Percentiles rank a stretch among this genome's conserved stretches.
Evolutionary conservation across 129 eudicot genomes (phyloP).

Genomic region (Pittosporum tobira): DNA sequence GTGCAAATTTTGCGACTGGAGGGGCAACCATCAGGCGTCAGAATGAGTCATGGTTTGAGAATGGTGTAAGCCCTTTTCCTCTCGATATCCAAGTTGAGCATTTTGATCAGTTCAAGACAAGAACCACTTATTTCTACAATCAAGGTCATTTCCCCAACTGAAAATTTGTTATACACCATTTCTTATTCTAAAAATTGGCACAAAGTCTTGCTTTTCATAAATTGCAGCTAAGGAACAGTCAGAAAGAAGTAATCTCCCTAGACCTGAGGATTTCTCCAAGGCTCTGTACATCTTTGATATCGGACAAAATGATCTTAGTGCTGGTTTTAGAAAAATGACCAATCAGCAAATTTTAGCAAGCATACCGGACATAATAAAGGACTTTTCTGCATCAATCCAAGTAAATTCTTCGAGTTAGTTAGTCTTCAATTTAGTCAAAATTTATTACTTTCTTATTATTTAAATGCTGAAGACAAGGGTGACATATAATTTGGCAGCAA

Average conservation of each 20-base stretch:
- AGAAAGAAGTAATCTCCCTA: constrained; percentile 34
- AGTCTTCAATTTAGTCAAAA: background rate
- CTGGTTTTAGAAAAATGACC: constrained; percentile 32
- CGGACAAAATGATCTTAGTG: constrained; percentile 66
- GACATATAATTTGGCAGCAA: constrained; percentile 26
- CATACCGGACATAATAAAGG: constrained; percentile 34
- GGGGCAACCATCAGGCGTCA: constrained; percentile 61
- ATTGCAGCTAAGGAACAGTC: constrained; percentile 26
- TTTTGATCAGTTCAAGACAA: constrained; percentile 44
- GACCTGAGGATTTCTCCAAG: constrained; percentile 41
- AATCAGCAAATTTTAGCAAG: constrained; percentile 20
- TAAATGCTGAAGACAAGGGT: too few relatives aligned
- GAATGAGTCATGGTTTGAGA: constrained; percentile 43
- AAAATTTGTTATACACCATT: background rate
- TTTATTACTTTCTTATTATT: too few relatives aligned
- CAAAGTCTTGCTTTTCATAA: background rate
- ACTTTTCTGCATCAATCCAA: constrained; percentile 26
- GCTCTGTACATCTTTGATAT: constrained; percentile 68
- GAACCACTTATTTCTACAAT: constrained; percentile 47
- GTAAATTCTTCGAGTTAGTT: constrained; percentile 26
- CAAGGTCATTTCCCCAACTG: constrained; percentile 24
- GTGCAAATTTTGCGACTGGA: constrained; percentile 78
- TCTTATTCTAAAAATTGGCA: background rate
- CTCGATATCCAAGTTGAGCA: constrained; percentile 63
- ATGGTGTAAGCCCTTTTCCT: constrained; percentile 52